Evolutionary conservation across 495 filamentous ascomycete genomes (phyloP).

Genomic region (Entonaema liquescens): DNA sequence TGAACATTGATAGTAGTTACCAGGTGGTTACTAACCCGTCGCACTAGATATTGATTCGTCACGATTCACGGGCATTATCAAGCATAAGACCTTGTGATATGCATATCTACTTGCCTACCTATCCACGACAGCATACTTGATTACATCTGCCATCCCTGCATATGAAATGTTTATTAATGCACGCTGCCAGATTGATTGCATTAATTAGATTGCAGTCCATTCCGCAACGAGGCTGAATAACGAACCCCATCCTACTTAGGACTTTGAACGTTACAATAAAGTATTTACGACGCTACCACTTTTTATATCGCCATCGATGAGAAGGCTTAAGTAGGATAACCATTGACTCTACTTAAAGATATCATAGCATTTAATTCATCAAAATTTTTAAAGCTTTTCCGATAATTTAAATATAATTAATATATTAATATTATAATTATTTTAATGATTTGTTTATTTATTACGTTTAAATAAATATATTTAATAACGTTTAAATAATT

Average conservation of each 20-base stretch:
- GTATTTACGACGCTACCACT: neutral
- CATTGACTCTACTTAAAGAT: neutral
- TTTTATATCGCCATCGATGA: neutral
- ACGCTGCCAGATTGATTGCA: slow-evolving; percentile 30
- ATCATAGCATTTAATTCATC: neutral
- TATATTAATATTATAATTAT: no score
- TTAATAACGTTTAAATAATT: no score
- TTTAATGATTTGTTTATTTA: no score
- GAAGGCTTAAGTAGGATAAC: neutral
- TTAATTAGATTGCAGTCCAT: slow-evolving; percentile 13
- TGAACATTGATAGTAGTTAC: neutral
- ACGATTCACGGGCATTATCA: neutral
- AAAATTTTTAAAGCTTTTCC: neutral
- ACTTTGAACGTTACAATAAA: slow-evolving; percentile 31
- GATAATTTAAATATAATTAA: no score
- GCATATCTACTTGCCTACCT: neutral
- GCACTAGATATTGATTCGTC: neutral
- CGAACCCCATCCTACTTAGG: neutral
- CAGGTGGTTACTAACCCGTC: neutral
- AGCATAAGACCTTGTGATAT: slow-evolving; percentile 10
- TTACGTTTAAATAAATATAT: neutral
- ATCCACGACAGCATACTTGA: neutral
- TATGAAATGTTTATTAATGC: slow-evolving; percentile 28
- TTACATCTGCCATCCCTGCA: neutral
- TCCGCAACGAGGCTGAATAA: slow-evolving; percentile 27